phyloP scores from a whole-genome alignment of 106 monocot species.

The Dendrobium chrysotoxum region DNA sequence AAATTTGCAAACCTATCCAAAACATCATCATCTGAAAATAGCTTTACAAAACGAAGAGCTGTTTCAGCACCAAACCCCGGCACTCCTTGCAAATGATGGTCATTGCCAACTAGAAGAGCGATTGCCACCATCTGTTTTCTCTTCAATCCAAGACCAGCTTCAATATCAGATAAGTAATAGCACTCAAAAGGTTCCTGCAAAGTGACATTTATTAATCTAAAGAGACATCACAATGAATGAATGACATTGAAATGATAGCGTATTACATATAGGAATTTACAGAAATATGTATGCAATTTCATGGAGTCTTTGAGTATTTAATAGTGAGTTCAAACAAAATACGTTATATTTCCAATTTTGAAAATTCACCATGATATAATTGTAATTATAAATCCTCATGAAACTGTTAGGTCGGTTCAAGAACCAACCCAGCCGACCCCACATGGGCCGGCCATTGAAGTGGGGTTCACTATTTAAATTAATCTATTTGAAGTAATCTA shows the following conservation, averaged over 20 bases:
- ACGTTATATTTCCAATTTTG: background rate
- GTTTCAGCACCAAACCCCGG: constrained; percentile 83
- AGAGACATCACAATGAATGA: background rate
- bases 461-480: too few species aligned
- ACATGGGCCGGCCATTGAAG: too few species aligned
- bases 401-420: too few species aligned
- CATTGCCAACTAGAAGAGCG: constrained; percentile 77
- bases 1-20: constrained; percentile 47
- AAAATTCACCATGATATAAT: background rate
- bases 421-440: too few species aligned
- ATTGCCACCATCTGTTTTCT: constrained; percentile 86
- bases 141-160: constrained; percentile 71
- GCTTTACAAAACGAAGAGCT: constrained; percentile 75
- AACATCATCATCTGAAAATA: constrained; percentile 70
- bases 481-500: too few species aligned
- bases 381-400: background rate
- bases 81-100: constrained; percentile 76
- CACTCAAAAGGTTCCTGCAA: constrained; percentile 94
- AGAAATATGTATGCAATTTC: background rate
- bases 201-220: constrained; percentile 13
- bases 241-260: background rate
- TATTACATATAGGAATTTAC: background rate
- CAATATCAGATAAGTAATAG: constrained; percentile 83
- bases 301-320: background rate
- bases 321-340: background rate